Conservation (phyloP, 75 land plant species). For the Adiantum capillusveneris region DNA sequence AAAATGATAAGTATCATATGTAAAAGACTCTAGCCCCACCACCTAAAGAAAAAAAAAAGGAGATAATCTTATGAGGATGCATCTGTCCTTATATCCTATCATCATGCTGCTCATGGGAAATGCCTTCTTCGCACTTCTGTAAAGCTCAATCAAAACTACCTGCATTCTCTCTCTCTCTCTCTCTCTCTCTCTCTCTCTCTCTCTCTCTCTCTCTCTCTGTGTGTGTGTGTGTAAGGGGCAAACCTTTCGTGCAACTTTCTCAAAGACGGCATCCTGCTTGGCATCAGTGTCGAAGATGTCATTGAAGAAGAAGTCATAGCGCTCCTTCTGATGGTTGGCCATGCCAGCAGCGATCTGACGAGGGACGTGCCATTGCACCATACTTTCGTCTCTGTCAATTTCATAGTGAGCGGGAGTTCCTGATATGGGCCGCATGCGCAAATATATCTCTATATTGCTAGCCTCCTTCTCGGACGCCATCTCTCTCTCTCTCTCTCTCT, state of each 20-base stretch:
- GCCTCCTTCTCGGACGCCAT: background rate
- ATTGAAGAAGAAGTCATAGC: slow-evolving; percentile 24
- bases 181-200: no score
- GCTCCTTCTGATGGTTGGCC: slow-evolving; percentile 30
- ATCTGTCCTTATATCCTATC: no score
- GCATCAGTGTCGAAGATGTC: slow-evolving; percentile 25
- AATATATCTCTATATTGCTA: slow-evolving; percentile 19
- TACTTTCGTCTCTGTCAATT: slow-evolving; percentile 23
- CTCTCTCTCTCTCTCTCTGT: no score
- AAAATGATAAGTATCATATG: no score
- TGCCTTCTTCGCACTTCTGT: no score
- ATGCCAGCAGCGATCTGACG: slow-evolving; percentile 21
- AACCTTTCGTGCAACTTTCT: slow-evolving; percentile 33
- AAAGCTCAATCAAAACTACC: no score
- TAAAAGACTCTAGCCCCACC: no score
- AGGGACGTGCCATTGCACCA: slow-evolving; percentile 24
- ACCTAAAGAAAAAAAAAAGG: no score
- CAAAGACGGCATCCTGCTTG: slow-evolving; percentile 29
- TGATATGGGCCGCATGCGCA: slow-evolving; percentile 21
- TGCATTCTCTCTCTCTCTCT: no score
- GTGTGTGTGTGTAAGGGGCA: background rate
- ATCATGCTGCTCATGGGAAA: no score
- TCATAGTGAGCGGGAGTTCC: slow-evolving; percentile 14
- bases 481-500: no score
- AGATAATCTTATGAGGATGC: no score